Conservation (phyloP, 2,329 filamentous ascomycete species). For the Beauveria bassiana region DNA sequence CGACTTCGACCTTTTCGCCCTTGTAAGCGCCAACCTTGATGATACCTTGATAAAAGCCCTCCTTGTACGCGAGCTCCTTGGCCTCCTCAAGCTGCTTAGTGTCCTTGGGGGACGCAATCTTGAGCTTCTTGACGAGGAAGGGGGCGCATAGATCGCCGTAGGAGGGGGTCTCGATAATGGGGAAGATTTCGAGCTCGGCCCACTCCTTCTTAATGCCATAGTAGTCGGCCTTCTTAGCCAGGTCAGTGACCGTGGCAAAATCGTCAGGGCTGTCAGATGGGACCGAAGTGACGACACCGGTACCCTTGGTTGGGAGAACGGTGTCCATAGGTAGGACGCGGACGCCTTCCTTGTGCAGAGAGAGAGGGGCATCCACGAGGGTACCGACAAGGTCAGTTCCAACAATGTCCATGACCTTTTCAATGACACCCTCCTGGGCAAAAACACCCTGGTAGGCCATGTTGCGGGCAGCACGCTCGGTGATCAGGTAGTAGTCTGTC, state of each 20-base stretch:
- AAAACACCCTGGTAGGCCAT: conserved; percentile 94
- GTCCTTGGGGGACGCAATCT: conserved; percentile 96
- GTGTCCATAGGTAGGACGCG: conserved; percentile 93
- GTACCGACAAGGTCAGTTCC: conserved; percentile 81
- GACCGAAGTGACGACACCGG: conserved; percentile 90
- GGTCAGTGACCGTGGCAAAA: conserved; percentile 78
- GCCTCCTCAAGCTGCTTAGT: conserved; percentile 80
- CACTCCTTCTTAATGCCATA: conserved; percentile 96
- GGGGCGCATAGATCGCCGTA: conserved; percentile 82
- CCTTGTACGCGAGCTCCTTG: conserved; percentile 94
- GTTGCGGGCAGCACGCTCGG: conserved; percentile 80
- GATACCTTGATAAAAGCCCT: conserved; percentile 91
- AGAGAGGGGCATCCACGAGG: conserved; percentile 83
- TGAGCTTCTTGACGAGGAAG: conserved; percentile 79
- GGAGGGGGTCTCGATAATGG: conserved; percentile 81
- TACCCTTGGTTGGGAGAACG: conserved; percentile 87
- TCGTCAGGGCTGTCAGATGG: conserved; percentile 93
- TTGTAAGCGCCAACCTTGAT: conserved; percentile 84
- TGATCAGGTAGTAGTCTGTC: conserved; percentile 77
- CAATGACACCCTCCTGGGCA: conserved; percentile 64
- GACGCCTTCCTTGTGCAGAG: conserved; percentile 73
- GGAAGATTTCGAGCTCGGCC: conserved; percentile 82
- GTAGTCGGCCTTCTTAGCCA: conserved; percentile 92
- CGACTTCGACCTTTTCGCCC: conserved; percentile 77
- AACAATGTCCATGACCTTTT: conserved; percentile 65